These are phyloP conservation scores for Paspalum vaginatum DNA, from an alignment of 176 grass and related monocot genomes.

Conservation along the genomic window DNA sequence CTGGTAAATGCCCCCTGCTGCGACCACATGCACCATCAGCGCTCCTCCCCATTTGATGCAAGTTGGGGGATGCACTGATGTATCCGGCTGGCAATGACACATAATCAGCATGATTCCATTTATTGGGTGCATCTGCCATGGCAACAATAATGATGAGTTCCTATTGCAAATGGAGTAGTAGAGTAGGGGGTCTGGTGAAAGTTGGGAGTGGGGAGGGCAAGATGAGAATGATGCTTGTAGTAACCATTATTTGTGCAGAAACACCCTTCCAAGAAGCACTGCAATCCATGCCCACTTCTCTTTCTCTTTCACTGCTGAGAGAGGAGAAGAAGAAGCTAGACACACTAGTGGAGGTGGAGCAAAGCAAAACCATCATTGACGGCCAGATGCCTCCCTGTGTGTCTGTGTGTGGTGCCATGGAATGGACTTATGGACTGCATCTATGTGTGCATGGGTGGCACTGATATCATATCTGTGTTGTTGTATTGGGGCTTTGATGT, in stretches of 20 bases:
- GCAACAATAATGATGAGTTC: conserved; percentile 47
- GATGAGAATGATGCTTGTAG: conserved; percentile 28
- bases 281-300: background rate
- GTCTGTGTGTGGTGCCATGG: conserved; percentile 38
- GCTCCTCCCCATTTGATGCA: conserved; percentile 39
- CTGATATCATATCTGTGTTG: conserved; percentile 50
- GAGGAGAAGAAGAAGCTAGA: background rate
- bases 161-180: conserved; percentile 48
- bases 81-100: conserved; percentile 48
- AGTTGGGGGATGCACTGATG: conserved; percentile 15
- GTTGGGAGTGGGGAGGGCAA: conserved; percentile 32
- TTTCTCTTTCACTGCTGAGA: background rate
- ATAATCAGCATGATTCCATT: conserved; percentile 68
- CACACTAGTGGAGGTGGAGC: conserved; percentile 20
- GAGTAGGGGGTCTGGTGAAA: conserved; percentile 44
- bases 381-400: conserved; percentile 38
- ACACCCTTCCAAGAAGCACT: conserved; percentile 4
- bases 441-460: conserved; percentile 41
- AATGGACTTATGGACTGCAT: conserved; percentile 32
- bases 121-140: conserved; percentile 63
- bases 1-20: conserved; percentile 58
- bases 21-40: conserved; percentile 51
- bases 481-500: conserved; percentile 51
- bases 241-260: conserved; percentile 40
- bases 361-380: conserved; percentile 41